Conservation (phyloP, 768 basidiomycete species). For the Mycena albidolilacea region DNA sequence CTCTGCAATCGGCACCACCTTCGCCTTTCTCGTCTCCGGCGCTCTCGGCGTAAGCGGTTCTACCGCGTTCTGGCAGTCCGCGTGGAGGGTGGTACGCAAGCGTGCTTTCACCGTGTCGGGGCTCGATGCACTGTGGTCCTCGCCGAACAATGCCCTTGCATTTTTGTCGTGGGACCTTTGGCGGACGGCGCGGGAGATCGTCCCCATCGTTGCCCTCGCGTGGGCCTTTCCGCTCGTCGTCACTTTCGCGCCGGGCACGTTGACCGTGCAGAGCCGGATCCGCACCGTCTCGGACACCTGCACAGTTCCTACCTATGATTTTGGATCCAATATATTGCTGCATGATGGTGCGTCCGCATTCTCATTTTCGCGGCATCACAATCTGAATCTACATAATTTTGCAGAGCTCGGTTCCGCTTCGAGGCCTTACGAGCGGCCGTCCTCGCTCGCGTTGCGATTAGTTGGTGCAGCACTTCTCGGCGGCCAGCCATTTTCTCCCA, state of each 20-base stretch:
- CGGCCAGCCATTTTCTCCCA: constrained; percentile 7
- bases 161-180: constrained; percentile 23
- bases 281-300: background rate
- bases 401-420: background rate
- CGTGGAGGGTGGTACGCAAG: constrained; percentile 18
- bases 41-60: constrained; percentile 1
- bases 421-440: background rate
- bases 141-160: constrained; percentile 12
- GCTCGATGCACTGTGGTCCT: constrained; percentile 27
- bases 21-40: constrained; percentile 17
- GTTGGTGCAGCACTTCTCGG: constrained; percentile 12
- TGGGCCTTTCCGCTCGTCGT: constrained; percentile 22
- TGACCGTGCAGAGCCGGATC: constrained; percentile 2
- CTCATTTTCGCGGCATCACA: background rate
- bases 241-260: constrained; percentile 26
- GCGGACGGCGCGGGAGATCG: constrained; percentile 9
- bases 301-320: constrained; percentile 17
- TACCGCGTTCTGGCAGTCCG: constrained; percentile 22
- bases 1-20: constrained; percentile 22
- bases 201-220: constrained; percentile 2
- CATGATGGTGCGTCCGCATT: constrained; percentile 2
- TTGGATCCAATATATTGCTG: background rate
- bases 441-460: background rate
- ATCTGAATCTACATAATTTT: background rate
- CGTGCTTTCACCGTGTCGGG: constrained; percentile 20